Base-by-base conservation (phyloP, 345 rosid genomes). In the Cochlearia excelsa region DNA sequence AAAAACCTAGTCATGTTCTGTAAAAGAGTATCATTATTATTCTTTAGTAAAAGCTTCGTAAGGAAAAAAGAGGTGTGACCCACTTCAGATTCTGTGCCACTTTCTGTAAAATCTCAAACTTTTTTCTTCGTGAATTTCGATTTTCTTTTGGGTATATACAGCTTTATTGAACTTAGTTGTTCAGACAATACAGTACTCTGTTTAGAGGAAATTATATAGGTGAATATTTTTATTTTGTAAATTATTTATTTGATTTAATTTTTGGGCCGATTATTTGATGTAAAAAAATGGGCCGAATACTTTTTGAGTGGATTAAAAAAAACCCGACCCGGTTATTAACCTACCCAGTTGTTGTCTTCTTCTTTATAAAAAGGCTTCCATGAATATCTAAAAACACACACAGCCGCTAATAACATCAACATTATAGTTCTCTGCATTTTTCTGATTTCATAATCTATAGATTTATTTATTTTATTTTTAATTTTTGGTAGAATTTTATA, bases 61-160 rank as follows among this genome's bases (percentile, higher is more conserved):
- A 16, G 23, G 77, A 75, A 74, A 77, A 78, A 79, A 76, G 81
- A 76, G 59, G 29, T 23, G 9, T 2, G 72, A 83, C 86, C 84
- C 78, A 72, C 71, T 78, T 82, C 81, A 81, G 94, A 82, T 72
- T 89, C 80, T 80, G 82, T 50, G 70, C 81, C 71, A 74, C 82
- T 75, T 77, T 72, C 65, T 77, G 27, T 71, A 76, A 49, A 68
- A 67, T 63, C 51, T 61, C 63, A 42, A 57, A 61, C 70, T 11
- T 69, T 74, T 71, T 66, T 29, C 69, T 16, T 16, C 23, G 23
- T 16, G 23, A 16, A 16, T 16, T 16, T 16, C 23, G 23, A 16
- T 16, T 16, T 16, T 16, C 23, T 16, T 16, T 16, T 16, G 23
- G 23, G 23, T 16, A 16, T 16, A 16, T 16, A 16, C 23, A 16